Percentiles rank a stretch among this genome's conserved stretches.
Evolutionary conservation across 129 eudicot species (phyloP).

Genomic region (Flaveria sonorensis): DNA sequence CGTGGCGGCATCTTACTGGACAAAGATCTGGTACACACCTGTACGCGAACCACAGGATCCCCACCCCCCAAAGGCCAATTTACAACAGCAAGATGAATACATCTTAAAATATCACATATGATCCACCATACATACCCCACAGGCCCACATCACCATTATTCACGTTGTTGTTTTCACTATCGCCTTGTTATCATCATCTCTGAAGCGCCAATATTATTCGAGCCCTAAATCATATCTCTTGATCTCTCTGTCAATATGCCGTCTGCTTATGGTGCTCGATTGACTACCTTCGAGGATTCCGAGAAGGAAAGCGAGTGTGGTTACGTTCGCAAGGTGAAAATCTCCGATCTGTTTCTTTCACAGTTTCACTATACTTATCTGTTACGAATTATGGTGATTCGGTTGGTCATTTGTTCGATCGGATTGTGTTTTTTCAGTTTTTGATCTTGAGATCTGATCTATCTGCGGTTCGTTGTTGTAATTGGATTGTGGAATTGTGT

Average conservation of each 20-base stretch:
- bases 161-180: slow-evolving; percentile 15
- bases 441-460: slow-evolving; percentile 21
- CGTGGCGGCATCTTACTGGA: slow-evolving; percentile 28
- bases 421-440: slow-evolving; percentile 11
- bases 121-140: slow-evolving; percentile 21
- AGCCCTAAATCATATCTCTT: slow-evolving; percentile 11
- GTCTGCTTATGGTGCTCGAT: slow-evolving; percentile 75
- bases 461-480: background rate
- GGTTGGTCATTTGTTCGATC: background rate
- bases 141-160: slow-evolving; percentile 20
- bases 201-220: background rate
- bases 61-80: slow-evolving; percentile 29
- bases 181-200: background rate
- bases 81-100: slow-evolving; percentile 16
- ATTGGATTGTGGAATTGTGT: background rate
- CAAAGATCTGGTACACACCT: slow-evolving; percentile 28
- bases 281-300: slow-evolving; percentile 93
- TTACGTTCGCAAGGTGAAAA: slow-evolving; percentile 84
- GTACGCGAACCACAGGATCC: slow-evolving; percentile 25
- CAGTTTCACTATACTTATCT: background rate
- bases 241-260: slow-evolving; percentile 59
- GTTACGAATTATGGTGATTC: slow-evolving; percentile 10
- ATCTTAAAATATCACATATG: slow-evolving; percentile 1
- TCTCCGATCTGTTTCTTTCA: slow-evolving; percentile 1
- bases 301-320: slow-evolving; percentile 99